These are phyloP conservation scores for Phoma sp. DNA, from an alignment of 2,329 filamentous ascomycete genomes.

Conservation along the genomic window DNA sequence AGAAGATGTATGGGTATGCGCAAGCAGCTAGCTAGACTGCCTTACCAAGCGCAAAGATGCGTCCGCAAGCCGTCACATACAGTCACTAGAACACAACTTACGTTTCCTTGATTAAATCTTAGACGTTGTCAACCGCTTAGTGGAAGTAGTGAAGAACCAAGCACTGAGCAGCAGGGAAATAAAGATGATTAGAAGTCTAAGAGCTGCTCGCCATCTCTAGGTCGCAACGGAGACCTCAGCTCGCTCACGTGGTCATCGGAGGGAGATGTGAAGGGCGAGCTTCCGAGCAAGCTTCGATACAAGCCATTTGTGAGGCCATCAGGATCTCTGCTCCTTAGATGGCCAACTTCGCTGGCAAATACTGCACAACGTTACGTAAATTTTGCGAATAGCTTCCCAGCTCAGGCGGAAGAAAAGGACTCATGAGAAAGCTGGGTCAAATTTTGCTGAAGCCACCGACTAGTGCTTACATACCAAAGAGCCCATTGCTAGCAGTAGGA, in stretches of 20 bases:
- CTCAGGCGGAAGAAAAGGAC: background rate
- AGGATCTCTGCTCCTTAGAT: too few relatives aligned
- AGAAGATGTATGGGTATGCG: background rate
- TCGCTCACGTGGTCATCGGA: background rate
- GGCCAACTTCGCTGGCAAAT: too few relatives aligned
- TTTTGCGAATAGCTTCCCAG: too few relatives aligned
- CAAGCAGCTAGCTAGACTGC: constrained; percentile 2
- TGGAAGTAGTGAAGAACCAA: background rate
- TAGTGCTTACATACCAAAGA: background rate
- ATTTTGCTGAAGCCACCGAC: background rate
- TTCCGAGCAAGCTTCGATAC: too few relatives aligned
- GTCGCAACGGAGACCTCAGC: background rate
- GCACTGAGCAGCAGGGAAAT: too few relatives aligned
- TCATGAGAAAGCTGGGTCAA: background rate
- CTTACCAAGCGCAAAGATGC: background rate
- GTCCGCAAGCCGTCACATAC: too few relatives aligned
- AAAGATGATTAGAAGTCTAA: background rate
- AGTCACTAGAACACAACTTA: too few relatives aligned
- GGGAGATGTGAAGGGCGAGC: too few relatives aligned
- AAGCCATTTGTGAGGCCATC: too few relatives aligned
- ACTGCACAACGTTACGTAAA: too few relatives aligned
- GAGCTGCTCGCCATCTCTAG: background rate
- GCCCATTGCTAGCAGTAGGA: too few relatives aligned
- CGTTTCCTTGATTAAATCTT: too few relatives aligned
- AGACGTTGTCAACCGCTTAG: background rate